Conservation (phyloP, 257 asterid genomes). For the Przewalskia tangutica region DNA sequence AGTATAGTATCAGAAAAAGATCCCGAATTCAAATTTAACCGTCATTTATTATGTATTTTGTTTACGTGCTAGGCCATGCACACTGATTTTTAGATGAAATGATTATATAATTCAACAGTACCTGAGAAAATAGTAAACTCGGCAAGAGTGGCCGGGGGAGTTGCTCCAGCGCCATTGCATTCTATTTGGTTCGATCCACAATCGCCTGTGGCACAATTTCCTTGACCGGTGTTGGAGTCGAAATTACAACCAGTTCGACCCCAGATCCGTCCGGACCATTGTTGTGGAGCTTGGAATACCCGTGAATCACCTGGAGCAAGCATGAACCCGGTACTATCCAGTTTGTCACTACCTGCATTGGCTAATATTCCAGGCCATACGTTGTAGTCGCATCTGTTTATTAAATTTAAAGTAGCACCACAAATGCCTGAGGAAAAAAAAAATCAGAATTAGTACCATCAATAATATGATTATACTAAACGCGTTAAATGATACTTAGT, state of each 20-base stretch:
- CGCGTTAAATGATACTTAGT: neutral
- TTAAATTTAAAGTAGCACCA: conserved; percentile 43
- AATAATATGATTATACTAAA: neutral
- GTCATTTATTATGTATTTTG: too few species aligned
- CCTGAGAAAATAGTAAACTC: conserved; percentile 59
- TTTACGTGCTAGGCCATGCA: neutral
- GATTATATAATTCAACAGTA: neutral
- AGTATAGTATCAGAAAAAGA: too few species aligned
- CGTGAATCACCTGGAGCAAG: conserved; percentile 44
- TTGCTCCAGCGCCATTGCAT: conserved; percentile 69
- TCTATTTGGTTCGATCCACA: conserved; percentile 75
- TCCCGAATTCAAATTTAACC: too few species aligned
- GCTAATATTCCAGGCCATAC: conserved; percentile 89
- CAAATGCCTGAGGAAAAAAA: conserved; percentile 21
- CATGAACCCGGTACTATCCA: conserved; percentile 65
- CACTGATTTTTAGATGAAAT: neutral
- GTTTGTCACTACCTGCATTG: conserved; percentile 52
- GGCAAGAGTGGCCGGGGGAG: conserved; percentile 73
- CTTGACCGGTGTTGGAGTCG: conserved; percentile 48
- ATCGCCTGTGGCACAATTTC: conserved; percentile 63
- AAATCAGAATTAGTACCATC: neutral
- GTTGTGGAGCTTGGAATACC: conserved; percentile 40
- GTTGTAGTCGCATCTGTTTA: conserved; percentile 45
- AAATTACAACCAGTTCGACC: conserved; percentile 70
- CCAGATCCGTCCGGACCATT: conserved; percentile 90